phyloP scores from a whole-genome alignment of 1,139 yeast species.

The Diutina siamensis region DNA sequence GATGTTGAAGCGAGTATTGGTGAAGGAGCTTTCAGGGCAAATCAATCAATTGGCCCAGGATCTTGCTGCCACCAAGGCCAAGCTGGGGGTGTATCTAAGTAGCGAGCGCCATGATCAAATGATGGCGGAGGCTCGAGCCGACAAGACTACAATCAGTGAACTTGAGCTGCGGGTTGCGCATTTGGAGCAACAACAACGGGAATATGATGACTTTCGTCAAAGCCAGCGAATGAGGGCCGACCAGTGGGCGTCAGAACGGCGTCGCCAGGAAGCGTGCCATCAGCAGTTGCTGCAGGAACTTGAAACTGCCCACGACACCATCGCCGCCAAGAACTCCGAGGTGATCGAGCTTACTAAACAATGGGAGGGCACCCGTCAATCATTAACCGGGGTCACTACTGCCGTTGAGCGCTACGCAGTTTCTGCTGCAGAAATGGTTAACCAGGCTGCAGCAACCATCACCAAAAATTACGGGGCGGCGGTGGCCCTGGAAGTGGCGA shows the following conservation, averaged over 20 bases:
- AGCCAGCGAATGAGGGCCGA: not conserved
- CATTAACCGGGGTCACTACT: not conserved
- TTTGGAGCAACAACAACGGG: not conserved
- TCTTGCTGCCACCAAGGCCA: constrained; percentile 46
- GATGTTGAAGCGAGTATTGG: constrained; percentile 46
- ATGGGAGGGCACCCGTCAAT: not conserved
- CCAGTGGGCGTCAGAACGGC: not conserved
- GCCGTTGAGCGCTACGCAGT: not conserved
- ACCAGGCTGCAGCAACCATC: not conserved
- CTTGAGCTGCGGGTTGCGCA: not conserved
- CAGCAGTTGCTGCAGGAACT: not conserved
- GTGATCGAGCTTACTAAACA: not conserved
- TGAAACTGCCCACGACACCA: not conserved
- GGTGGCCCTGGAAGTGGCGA: not conserved
- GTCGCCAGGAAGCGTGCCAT: not conserved
- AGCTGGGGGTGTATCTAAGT: constrained; percentile 20
- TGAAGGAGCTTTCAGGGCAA: constrained; percentile 47
- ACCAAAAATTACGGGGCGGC: not conserved
- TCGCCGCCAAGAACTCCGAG: not conserved
- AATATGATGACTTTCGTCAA: not conserved
- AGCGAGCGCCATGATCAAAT: constrained; percentile 8
- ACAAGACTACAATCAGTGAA: not conserved
- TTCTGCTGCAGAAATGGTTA: not conserved
- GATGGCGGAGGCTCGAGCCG: not conserved
- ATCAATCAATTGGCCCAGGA: constrained; percentile 46